Evolutionary conservation across 2,329 filamentous ascomycete genomes (phyloP), one percentile per base, ranked within the genome.

Genomic region (Calonectria crousiana): DNA sequence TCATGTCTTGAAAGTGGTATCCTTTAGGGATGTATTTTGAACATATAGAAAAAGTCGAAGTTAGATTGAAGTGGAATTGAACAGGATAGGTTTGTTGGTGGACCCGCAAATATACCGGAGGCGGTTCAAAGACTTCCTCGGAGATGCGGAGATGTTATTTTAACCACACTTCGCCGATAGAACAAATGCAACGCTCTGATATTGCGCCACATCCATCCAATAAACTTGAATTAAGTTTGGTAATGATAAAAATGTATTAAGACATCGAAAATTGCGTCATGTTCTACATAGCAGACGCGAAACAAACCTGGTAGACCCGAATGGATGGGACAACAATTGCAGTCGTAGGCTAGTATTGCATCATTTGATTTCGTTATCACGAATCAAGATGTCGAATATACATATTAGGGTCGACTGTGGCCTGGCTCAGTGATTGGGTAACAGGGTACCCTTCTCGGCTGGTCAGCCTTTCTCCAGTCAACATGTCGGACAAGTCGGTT

Each of bases 131-230:
- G 32, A 30, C 18, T 52, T 67, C 32, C 49, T 34, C 65, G 65
- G 65, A 67, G 65, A 67, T 52, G 32, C 49, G 65, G 65, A 67
- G 49, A 67, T 53, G 49, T n/a, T 18, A 20, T n/a, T 52, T 53
- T 23, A 6, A 34, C 26, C 32, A 26, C 32, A 4, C 9, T 20
- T 36, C 6, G 20, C 16, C n/a, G 23, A 53, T 36, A 20, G 14
- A 18, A 30, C 23, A 49, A 67, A 53, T 53, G 11, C 49, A 28
- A 53, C 32, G 14, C n/a, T 30, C 20, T 41, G n/a, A 36, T 36
- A 53, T 67, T 36, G 32, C 64, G 26, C 32, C 65, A 53, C 56
- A n/a, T 53, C 20, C 26, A 34, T n/a, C 65, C 65, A 67, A 56
- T 67, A 14, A 58, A 36, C n/a, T 53, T 16, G 20, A 6, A 41